These are phyloP conservation scores for Pholiota adiposa DNA, from an alignment of 1,284 basidiomycete genomes.

Conservation along the genomic window DNA sequence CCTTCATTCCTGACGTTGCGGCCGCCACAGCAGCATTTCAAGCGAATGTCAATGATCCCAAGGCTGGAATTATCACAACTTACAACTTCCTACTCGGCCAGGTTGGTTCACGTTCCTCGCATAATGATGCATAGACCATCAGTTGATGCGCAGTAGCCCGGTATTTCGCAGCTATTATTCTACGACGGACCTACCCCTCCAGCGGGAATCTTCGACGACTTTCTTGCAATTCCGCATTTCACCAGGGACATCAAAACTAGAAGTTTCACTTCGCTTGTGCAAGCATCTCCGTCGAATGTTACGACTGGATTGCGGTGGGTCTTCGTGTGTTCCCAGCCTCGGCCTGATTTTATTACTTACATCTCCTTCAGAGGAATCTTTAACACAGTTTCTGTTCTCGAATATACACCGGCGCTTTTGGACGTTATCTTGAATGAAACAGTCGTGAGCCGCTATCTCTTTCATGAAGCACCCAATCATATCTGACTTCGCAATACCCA, in stretches of 20 bases:
- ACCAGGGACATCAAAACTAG: conserved; percentile 43
- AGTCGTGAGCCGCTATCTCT: conserved; percentile 35
- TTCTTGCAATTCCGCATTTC: conserved; percentile 39
- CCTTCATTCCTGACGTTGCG: conserved; percentile 41
- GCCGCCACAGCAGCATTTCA: conserved; percentile 54
- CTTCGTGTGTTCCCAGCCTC: no score
- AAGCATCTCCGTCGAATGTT: conserved; percentile 42
- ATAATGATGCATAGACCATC: not conserved
- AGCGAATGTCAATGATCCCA: conserved; percentile 54
- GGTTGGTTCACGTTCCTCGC: conserved; percentile 29
- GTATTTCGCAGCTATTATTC: conserved; percentile 45
- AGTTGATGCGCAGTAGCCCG: conserved; percentile 31
- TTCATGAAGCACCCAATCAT: not conserved
- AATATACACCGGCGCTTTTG: conserved; percentile 45
- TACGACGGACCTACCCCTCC: conserved; percentile 57
- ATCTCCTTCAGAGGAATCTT: conserved; percentile 36
- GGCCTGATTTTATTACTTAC: no score
- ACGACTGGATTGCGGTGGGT: conserved; percentile 47
- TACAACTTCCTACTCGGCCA: conserved; percentile 51
- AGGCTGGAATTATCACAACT: conserved; percentile 60
- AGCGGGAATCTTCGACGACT: conserved; percentile 40
- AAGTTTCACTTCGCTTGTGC: conserved; percentile 45
- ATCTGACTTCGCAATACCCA: not conserved
- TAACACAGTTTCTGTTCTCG: conserved; percentile 49
- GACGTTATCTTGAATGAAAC: conserved; percentile 55